Conservation (phyloP, 805 yeast species). For the Wickerhamomyces mucosus region DNA sequence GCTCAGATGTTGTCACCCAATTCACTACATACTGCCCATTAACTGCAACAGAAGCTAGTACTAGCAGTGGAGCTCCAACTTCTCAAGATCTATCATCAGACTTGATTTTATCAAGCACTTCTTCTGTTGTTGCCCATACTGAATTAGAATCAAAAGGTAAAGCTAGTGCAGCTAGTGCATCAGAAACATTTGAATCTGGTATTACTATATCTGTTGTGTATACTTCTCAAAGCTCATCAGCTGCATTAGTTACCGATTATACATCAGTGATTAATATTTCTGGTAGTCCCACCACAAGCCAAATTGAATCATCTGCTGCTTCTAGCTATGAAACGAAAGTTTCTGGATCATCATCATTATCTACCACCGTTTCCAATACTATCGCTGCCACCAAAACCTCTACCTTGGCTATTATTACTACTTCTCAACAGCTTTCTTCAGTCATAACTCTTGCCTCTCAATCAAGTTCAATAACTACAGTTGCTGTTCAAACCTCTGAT, state of each 20-base stretch:
- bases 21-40: slow-evolving; percentile 31
- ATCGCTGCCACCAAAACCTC: slow-evolving; percentile 12
- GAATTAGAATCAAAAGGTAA: not conserved
- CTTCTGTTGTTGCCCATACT: not conserved
- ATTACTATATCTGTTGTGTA: too few species aligned
- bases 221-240: too few species aligned
- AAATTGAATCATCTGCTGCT: not conserved
- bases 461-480: slow-evolving; percentile 21
- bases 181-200: too few species aligned
- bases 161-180: too few species aligned
- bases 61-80: slow-evolving; percentile 1
- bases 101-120: too few species aligned
- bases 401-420: slow-evolving; percentile 8
- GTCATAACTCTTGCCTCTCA: slow-evolving; percentile 1
- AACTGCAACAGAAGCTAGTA: slow-evolving; percentile 2
- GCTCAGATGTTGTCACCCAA: slow-evolving; percentile 19
- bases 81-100: too few species aligned
- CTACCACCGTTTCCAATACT: slow-evolving; percentile 1
- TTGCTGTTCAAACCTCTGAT: slow-evolving; percentile 13
- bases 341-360: not conserved
- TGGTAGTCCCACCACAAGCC: not conserved
- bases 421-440: slow-evolving; percentile 5
- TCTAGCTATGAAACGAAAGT: not conserved
- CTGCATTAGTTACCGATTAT: too few species aligned
- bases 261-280: not conserved